Evolutionary conservation across 768 basidiomycete genomes (phyloP), one percentile per base, ranked within the genome.

Genomic region (Lyophyllum shimeji): DNA sequence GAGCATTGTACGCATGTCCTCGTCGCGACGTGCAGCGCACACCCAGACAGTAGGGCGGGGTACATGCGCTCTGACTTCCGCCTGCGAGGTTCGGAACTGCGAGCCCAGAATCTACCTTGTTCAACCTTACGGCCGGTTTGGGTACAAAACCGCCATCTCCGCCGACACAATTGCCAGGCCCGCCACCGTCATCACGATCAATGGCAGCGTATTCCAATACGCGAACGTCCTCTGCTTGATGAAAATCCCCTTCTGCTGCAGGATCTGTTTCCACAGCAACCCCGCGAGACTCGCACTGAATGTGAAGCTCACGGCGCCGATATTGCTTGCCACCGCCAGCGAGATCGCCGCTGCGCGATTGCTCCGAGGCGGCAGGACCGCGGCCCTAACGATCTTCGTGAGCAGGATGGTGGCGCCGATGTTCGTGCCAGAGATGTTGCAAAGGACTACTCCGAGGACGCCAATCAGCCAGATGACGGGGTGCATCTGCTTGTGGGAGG

Each of bases 331-430:
- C 0, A 97, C 79, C 7, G 94, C 95, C 12, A 97, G 80, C 0
- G 93, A 82, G 46, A 86, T 81, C 0, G 82, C 85, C 1, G 85
- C 87, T 0, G 82, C 85, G 17, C 82, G 77, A n/a, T 69, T 58
- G 50, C 63, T 72, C 55, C 68, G 61, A 6, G 63, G 52, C 18
- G 74, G 67, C 3, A 81, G 69, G 20, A 67, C 64, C 1, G 83
- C 77, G 1, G 78, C 79, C 42, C 83, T 83, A 7, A 92, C 78
- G 39, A 93, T 80, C 59, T 94, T 87, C 27, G 92, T 89, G 15
- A 95, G 82, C 29, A 97, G 80, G 67, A 98, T 95, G 17, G 91
- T 93, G 2, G 90, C 89, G 34, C 93, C 93, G 52, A 95, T 95
- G 71, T 95, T 95, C 6, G 93, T 95, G 0, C 93, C 93, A 17